Evolutionary conservation across 352 stramenopile genomes (phyloP).

Genomic region (Nannochloropsis limnetica): DNA sequence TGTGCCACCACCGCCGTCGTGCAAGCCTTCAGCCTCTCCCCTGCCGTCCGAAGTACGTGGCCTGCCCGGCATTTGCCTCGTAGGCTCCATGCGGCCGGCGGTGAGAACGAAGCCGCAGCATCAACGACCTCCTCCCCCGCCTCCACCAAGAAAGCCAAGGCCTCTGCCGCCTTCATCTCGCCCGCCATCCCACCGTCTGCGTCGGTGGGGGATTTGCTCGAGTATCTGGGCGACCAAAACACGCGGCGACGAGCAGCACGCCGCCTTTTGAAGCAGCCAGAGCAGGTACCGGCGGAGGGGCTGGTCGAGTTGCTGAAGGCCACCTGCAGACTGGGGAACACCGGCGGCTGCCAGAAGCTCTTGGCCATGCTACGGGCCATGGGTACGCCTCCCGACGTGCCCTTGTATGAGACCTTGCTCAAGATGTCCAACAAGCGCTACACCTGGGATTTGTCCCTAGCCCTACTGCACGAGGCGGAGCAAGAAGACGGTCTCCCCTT

Average conservation of each 20-base stretch:
- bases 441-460: slow-evolving; percentile 7
- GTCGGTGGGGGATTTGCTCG: slow-evolving; percentile 1
- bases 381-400: neutral
- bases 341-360: neutral
- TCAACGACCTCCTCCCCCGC: neutral
- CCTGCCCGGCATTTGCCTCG: neutral
- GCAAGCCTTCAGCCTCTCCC: neutral
- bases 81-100: neutral
- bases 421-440: slow-evolving; percentile 31
- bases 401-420: neutral
- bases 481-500: slow-evolving; percentile 7
- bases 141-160: neutral
- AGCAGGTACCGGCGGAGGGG: slow-evolving; percentile 19
- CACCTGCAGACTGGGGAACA: slow-evolving; percentile 28
- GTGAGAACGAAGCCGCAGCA: neutral
- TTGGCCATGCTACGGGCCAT: slow-evolving; percentile 27
- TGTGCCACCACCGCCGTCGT: neutral
- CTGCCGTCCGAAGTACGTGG: neutral
- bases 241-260: slow-evolving; percentile 9
- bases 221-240: neutral
- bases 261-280: slow-evolving; percentile 10
- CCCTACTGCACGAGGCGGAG: neutral
- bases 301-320: slow-evolving; percentile 16
- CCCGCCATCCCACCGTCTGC: neutral
- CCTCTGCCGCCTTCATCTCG: slow-evolving; percentile 11